Percentiles rank a stretch among this genome's conserved stretches.
Conservation (phyloP, 2,329 filamentous ascomycete species). For the Cytospora chrysosperma region DNA sequence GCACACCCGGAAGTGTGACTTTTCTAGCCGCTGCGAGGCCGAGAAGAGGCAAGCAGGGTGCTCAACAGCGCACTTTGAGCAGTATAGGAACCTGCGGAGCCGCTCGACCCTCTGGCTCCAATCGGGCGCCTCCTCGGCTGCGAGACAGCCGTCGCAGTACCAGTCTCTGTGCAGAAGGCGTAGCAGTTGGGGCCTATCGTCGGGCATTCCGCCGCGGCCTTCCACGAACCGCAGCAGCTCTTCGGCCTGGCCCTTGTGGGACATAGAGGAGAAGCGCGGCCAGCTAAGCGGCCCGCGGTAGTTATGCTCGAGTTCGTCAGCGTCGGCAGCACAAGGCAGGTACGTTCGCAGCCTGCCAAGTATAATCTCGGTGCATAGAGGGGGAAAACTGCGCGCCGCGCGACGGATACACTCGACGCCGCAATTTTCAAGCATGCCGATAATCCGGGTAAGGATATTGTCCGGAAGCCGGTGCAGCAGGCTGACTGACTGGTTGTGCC, state of each 20-base stretch:
- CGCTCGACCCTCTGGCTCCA: not conserved
- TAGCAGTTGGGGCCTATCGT: not conserved
- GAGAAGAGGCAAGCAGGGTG: constrained; percentile 13
- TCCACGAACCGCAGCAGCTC: not conserved
- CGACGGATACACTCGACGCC: constrained; percentile 12
- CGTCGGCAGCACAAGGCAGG: not conserved
- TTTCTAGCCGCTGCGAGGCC: not conserved
- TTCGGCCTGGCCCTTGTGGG: not conserved
- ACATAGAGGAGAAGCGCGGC: not conserved
- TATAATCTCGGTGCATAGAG: not conserved
- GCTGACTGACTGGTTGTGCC: not conserved
- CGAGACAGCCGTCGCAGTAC: constrained; percentile 2
- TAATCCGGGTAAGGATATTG: not conserved
- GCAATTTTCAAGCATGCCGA: not conserved
- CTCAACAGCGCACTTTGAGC: not conserved
- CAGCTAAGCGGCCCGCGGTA: not conserved
- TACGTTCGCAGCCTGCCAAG: not conserved
- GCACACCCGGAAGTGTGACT: not conserved
- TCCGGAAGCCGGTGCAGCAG: constrained; percentile 4
- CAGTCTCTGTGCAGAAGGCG: not conserved
- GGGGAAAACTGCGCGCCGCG: not conserved
- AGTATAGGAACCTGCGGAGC: not conserved
- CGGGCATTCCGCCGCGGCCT: not conserved
- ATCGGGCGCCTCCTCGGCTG: not conserved
- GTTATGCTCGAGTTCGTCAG: not conserved